phyloP scores from a whole-genome alignment of 202 grass and related monocot species.

The Brachypodium distachyon region DNA sequence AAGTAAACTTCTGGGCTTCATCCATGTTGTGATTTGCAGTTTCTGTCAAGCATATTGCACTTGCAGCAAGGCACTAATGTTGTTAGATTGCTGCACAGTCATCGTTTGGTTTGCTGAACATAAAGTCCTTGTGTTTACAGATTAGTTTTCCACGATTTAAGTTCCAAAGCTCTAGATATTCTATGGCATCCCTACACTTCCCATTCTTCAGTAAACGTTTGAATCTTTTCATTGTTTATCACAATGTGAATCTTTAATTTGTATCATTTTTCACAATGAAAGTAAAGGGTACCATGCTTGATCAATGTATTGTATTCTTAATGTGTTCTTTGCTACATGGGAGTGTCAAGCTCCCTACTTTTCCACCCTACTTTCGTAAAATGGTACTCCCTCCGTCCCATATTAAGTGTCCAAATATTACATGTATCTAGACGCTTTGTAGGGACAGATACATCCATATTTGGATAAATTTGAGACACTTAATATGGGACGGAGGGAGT shows the following conservation, averaged over 20 bases:
- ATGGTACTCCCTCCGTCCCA: too few species aligned
- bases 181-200: background rate
- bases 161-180: background rate
- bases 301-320: background rate
- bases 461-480: too few species aligned
- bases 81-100: background rate
- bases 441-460: too few species aligned
- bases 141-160: background rate
- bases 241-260: too few species aligned
- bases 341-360: background rate
- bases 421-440: too few species aligned
- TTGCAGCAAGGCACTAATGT: background rate
- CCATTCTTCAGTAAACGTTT: background rate
- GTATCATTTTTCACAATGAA: too few species aligned
- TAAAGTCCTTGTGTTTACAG: background rate
- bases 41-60: background rate
- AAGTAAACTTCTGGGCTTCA: slow-evolving; percentile 44
- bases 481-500: too few species aligned
- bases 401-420: too few species aligned
- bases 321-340: background rate
- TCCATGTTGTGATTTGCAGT: background rate
- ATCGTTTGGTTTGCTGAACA: background rate
- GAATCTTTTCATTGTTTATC: background rate
- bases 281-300: background rate
- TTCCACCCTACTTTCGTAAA: background rate